Percentiles rank a stretch among this genome's conserved stretches.
phyloP scores from a whole-genome alignment of 345 rosid species.

The Hibiscus mutabilis region DNA sequence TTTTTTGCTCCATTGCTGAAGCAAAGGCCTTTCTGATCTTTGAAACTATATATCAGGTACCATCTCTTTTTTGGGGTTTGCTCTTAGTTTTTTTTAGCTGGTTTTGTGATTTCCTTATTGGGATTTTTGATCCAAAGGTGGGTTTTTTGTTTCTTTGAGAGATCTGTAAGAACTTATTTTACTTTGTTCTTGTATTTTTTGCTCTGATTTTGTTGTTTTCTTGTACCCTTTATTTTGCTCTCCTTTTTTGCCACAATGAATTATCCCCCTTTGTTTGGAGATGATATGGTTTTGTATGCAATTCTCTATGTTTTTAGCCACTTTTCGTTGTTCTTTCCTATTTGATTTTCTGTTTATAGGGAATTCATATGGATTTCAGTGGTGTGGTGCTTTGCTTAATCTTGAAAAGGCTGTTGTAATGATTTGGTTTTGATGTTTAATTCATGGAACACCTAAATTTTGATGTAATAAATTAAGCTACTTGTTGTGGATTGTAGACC shows the following conservation, averaged over 20 bases:
- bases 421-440: conserved; percentile 2
- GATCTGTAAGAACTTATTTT: conserved; percentile 31
- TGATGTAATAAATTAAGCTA: not conserved
- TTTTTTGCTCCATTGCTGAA: not conserved
- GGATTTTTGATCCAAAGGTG: conserved; percentile 9
- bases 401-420: not conserved
- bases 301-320: not conserved
- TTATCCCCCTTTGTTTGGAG: not conserved
- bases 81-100: not conserved
- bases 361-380: not conserved
- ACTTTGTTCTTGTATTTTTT: conserved; percentile 10
- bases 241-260: conserved; percentile 6
- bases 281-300: conserved; percentile 20
- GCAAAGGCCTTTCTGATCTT: not conserved
- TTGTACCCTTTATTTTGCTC: not conserved
- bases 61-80: not conserved
- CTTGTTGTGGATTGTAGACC: not conserved
- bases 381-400: not conserved
- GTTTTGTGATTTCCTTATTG: not conserved
- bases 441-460: not conserved
- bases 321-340: not conserved
- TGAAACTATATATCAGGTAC: conserved; percentile 3
- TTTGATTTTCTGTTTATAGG: not conserved
- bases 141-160: conserved; percentile 15
- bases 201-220: conserved; percentile 13